These are phyloP conservation scores for Diplogelasinospora grovesii DNA, from an alignment of 495 filamentous ascomycete species.

Conservation along the genomic window DNA sequence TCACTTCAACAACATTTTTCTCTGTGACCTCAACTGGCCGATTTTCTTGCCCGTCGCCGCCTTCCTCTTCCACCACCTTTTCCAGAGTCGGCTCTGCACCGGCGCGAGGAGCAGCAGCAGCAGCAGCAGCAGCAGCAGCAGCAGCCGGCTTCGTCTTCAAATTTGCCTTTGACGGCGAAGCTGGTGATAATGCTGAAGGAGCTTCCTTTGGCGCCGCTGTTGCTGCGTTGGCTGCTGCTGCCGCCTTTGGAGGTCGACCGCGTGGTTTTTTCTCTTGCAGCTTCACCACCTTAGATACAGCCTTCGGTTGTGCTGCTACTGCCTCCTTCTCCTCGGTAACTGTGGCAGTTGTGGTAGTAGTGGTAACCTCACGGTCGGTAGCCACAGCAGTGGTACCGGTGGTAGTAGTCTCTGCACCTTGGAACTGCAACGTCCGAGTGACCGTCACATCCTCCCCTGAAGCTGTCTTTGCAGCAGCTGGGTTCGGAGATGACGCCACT, in stretches of 20 bases:
- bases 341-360: background rate
- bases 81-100: conserved; percentile 31
- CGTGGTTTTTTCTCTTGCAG: conserved; percentile 30
- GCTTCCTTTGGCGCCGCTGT: too few relatives aligned
- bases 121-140: too few relatives aligned
- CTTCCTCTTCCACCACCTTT: conserved; percentile 36
- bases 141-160: conserved; percentile 22
- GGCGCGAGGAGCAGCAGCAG: too few relatives aligned
- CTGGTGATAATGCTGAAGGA: too few relatives aligned
- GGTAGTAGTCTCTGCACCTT: conserved; percentile 8
- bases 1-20: too few relatives aligned
- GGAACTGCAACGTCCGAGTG: conserved; percentile 12
- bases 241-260: conserved; percentile 32
- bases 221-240: conserved; percentile 29
- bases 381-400: background rate
- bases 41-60: conserved; percentile 19
- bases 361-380: background rate
- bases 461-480: too few relatives aligned
- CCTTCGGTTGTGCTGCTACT: conserved; percentile 8
- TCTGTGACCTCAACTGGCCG: conserved; percentile 20
- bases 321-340: conserved; percentile 9
- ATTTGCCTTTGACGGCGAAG: conserved; percentile 37
- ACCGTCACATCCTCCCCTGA: conserved; percentile 13
- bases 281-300: conserved; percentile 6
- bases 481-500: conserved; percentile 18